Conservation (phyloP, 129 eudicot species). For the Saussurea involucrata region DNA sequence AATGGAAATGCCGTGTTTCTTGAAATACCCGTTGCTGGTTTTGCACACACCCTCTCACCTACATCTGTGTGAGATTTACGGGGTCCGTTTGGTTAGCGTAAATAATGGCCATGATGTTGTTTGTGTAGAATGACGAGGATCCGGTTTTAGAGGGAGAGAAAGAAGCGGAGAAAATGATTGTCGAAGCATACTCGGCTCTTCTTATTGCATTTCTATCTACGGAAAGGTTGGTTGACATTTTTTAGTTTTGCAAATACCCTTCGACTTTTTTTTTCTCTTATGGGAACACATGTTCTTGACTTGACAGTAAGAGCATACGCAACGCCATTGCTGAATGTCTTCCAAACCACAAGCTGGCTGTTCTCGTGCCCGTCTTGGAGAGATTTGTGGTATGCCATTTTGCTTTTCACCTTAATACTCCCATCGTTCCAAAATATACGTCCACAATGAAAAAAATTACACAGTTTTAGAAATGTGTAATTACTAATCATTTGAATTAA, state of each 20-base stretch:
- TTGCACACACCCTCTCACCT: background rate
- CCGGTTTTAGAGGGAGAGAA: conserved; percentile 77
- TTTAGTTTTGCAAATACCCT: background rate
- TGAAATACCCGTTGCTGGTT: background rate
- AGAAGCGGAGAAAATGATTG: conserved; percentile 96
- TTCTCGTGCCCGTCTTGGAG: conserved; percentile 91
- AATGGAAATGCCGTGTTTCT: background rate
- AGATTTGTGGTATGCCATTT: conserved; percentile 83
- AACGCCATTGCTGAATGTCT: conserved; percentile 74
- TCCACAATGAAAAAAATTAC: background rate
- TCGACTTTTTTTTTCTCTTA: conserved; percentile 5
- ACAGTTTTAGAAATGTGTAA: background rate
- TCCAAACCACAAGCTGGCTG: conserved; percentile 58
- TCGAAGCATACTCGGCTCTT: conserved; percentile 96
- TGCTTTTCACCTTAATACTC: background rate
- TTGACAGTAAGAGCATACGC: conserved; percentile 72
- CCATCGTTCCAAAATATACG: background rate
- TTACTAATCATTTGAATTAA: background rate
- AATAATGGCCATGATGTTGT: background rate
- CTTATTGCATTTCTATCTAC: conserved; percentile 95
- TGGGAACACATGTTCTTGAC: conserved; percentile 19
- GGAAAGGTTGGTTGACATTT: conserved; percentile 53
- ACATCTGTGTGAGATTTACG: background rate
- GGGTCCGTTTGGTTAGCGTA: background rate
- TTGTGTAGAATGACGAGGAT: conserved; percentile 70